A percentile compares a stretch with the other conserved stretches of the same genome.
phyloP scores from a whole-genome alignment of 306 rosid genomes.

The Dalbergia cochinchinensis region DNA sequence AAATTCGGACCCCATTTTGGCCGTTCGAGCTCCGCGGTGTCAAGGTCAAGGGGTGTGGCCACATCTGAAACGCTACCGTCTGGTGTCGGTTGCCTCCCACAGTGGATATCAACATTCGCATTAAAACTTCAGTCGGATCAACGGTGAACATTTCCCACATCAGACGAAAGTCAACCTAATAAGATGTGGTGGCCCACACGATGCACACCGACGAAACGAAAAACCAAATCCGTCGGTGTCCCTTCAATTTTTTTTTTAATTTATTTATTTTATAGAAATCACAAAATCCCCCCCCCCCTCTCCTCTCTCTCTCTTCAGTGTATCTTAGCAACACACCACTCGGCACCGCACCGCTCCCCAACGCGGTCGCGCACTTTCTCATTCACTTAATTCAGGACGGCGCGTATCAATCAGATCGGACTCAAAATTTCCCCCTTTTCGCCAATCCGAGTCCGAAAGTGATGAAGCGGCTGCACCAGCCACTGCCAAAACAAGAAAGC shows the following conservation, averaged over 20 bases:
- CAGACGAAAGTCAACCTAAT: conserved; percentile 35
- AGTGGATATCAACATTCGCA: not conserved
- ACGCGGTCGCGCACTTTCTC: conserved; percentile 4
- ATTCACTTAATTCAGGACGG: not conserved
- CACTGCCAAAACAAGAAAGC: not conserved
- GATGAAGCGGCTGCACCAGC: conserved; percentile 41
- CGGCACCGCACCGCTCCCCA: no score
- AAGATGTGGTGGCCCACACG: conserved; percentile 36
- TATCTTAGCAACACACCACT: conserved; percentile 42
- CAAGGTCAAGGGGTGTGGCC: not conserved
- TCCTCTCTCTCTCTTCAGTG: conserved; percentile 5
- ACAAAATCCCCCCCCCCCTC: not conserved
- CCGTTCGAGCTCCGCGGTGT: no score
- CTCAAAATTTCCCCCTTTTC: not conserved
- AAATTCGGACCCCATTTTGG: no score
- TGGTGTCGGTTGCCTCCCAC: conserved; percentile 41
- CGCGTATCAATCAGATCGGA: conserved; percentile 42
- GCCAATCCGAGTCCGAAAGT: conserved; percentile 46
- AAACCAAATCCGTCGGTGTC: conserved; percentile 36
- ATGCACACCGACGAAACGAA: not conserved
- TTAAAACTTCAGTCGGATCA: not conserved
- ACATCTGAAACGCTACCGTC: conserved; percentile 39
- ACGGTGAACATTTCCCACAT: conserved; percentile 32
- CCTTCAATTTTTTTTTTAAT: not conserved
- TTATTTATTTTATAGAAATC: not conserved